A percentile compares a stretch with the other conserved stretches of the same genome.
phyloP scores from a whole-genome alignment of 495 filamentous ascomycete genomes.

The Thozetella sp. region DNA sequence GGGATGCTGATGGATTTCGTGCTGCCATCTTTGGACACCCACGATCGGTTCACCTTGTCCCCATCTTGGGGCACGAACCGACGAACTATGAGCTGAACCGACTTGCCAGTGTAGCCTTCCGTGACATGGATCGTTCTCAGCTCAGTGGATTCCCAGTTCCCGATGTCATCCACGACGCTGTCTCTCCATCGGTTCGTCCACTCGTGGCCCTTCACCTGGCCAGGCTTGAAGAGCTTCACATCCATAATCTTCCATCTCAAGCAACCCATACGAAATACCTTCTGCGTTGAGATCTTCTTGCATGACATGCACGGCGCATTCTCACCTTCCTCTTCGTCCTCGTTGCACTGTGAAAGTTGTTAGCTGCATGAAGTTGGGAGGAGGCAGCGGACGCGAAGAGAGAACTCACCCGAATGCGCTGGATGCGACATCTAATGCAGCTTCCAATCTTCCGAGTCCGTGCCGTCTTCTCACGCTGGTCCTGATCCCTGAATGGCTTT shows the following conservation, averaged over 20 bases:
- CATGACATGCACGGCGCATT: slow-evolving; percentile 48
- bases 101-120: slow-evolving; percentile 43
- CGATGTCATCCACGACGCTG: slow-evolving; percentile 48
- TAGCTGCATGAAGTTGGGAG: background rate
- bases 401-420: slow-evolving; percentile 51
- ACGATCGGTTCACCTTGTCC: slow-evolving; percentile 46
- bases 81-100: slow-evolving; percentile 43
- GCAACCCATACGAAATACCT: slow-evolving; percentile 46
- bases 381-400: background rate
- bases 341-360: slow-evolving; percentile 38
- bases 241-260: slow-evolving; percentile 54
- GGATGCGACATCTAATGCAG: slow-evolving; percentile 55
- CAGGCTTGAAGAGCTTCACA: slow-evolving; percentile 50
- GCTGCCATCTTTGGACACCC: slow-evolving; percentile 35
- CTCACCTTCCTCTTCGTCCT: slow-evolving; percentile 35
- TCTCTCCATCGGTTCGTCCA: slow-evolving; percentile 56
- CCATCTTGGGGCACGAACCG: slow-evolving; percentile 47
- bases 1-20: slow-evolving; percentile 37
- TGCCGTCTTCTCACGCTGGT: slow-evolving; percentile 46
- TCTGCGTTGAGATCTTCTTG: slow-evolving; percentile 39
- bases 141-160: slow-evolving; percentile 44
- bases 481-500: slow-evolving; percentile 47
- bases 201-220: slow-evolving; percentile 48
- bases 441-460: slow-evolving; percentile 51
- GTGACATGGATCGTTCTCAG: slow-evolving; percentile 43